Conservation (phyloP, 352 stramenopile species). For the Phytophthora foliorum region DNA sequence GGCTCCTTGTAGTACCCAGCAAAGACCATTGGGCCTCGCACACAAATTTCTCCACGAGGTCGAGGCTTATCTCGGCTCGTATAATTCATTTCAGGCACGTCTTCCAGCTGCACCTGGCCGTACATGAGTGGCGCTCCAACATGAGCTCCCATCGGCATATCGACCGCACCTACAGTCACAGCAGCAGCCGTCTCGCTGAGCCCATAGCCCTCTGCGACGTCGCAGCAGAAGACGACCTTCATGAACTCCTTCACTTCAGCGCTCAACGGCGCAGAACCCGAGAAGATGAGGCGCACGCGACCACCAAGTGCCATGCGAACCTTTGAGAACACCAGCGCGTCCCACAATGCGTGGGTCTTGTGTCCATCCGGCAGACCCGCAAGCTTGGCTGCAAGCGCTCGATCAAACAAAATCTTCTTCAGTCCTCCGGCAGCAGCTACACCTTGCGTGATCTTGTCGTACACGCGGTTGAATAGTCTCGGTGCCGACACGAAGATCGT, state of each 20-base stretch:
- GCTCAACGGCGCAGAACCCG: conserved; percentile 93
- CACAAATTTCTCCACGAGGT: conserved; percentile 56
- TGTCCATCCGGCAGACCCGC: conserved; percentile 40
- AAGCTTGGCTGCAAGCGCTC: conserved; percentile 53
- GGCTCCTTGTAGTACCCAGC: conserved; percentile 94
- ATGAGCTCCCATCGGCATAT: conserved; percentile 80
- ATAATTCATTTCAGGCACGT: conserved; percentile 97
- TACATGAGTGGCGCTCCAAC: conserved; percentile 88
- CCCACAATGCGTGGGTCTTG: conserved; percentile 83
- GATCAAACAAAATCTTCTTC: conserved; percentile 58
- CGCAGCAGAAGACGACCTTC: conserved; percentile 89
- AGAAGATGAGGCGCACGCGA: conserved; percentile 90
- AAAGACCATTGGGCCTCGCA: conserved; percentile 82
- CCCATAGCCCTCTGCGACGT: conserved; percentile 94
- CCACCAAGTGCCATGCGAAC: conserved; percentile 90
- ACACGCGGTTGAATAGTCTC: conserved; percentile 95
- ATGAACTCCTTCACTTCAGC: conserved; percentile 94
- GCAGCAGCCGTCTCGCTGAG: conserved; percentile 93
- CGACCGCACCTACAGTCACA: conserved; percentile 68
- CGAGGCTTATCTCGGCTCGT: conserved; percentile 66
- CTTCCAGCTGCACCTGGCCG: conserved; percentile 91
- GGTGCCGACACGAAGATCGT: conserved; percentile 94
- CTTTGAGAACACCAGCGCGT: conserved; percentile 95
- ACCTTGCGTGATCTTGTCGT: conserved; percentile 92
- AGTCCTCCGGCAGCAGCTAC: conserved; percentile 50